A percentile compares a stretch with the other conserved stretches of the same genome.
Evolutionary conservation across 495 filamentous ascomycete species (phyloP).

Genomic region (Darksidea phi): DNA sequence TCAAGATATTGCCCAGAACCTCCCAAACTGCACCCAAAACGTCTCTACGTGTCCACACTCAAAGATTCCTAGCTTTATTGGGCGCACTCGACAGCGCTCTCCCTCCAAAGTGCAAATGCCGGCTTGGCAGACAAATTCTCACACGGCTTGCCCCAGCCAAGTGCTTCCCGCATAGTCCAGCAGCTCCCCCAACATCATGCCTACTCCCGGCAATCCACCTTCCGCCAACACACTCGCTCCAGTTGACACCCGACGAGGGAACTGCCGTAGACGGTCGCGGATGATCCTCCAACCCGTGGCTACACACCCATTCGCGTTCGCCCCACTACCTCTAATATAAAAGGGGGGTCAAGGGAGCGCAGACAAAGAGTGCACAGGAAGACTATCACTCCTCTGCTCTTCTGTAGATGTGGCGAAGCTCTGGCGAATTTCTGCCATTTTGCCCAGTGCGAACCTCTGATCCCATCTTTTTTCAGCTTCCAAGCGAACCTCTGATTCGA

Average conservation of each 20-base stretch:
- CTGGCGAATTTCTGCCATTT: conserved; percentile 8
- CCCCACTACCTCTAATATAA: not conserved
- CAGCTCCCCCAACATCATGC: too few relatives aligned
- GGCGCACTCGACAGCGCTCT: too few relatives aligned
- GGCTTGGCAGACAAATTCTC: not conserved
- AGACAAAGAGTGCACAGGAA: not conserved
- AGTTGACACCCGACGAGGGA: not conserved
- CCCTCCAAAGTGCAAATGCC: not conserved
- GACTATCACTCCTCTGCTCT: not conserved
- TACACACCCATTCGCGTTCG: not conserved
- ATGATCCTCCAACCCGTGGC: not conserved
- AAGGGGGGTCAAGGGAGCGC: not conserved
- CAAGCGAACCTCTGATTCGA: conserved; percentile 18
- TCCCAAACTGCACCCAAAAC: too few relatives aligned
- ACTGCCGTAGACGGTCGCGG: not conserved
- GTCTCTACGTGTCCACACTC: too few relatives aligned
- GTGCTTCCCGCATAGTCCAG: not conserved
- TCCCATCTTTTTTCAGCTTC: not conserved
- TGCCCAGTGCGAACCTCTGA: conserved; percentile 20
- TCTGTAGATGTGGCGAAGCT: conserved; percentile 13
- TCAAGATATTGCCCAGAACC: too few relatives aligned
- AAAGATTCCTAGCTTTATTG: too few relatives aligned
- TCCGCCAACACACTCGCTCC: not conserved
- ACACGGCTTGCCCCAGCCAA: conserved; percentile 12
- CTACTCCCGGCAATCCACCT: not conserved